Conservation (phyloP, 2,329 filamentous ascomycete species). For the Fragosphaeria purpurea region DNA sequence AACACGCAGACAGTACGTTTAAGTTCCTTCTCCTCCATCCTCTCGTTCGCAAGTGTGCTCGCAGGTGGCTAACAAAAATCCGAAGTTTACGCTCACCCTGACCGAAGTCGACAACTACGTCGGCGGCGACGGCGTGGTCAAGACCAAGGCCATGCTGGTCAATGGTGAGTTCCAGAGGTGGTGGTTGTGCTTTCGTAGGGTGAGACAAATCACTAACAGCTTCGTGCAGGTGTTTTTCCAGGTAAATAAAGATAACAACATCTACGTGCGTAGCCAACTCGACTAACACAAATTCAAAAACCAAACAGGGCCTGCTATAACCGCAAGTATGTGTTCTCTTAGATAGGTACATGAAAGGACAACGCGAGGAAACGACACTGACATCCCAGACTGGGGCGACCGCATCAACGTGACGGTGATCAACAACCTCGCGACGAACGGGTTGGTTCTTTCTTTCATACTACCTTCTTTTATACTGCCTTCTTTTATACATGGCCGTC, state of each 20-base stretch:
- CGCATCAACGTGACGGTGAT: slow-evolving; percentile 48
- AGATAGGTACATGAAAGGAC: too few species aligned
- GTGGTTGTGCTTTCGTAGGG: too few species aligned
- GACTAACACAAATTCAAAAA: background rate
- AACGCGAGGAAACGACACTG: background rate
- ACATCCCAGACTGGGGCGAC: slow-evolving; percentile 35
- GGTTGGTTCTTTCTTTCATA: slow-evolving; percentile 15
- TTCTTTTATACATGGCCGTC: too few species aligned
- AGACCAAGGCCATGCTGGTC: slow-evolving; percentile 15
- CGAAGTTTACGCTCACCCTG: slow-evolving; percentile 12
- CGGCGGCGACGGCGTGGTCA: slow-evolving; percentile 12
- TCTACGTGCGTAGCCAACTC: background rate
- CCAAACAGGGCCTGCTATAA: slow-evolving; percentile 1
- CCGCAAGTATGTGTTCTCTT: slow-evolving; percentile 3
- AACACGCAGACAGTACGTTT: slow-evolving; percentile 6
- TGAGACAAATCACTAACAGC: background rate
- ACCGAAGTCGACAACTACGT: slow-evolving; percentile 13
- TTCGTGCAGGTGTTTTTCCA: slow-evolving; percentile 5
- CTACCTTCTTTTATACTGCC: background rate
- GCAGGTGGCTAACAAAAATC: too few species aligned
- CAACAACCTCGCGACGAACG: slow-evolving; percentile 46
- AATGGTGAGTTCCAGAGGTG: slow-evolving; percentile 8
- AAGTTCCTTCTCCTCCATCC: background rate
- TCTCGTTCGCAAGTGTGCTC: too few species aligned
- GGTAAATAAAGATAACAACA: background rate